Evolutionary conservation across 495 filamentous ascomycete species (phyloP).

Genomic region (Immersiella caudata): DNA sequence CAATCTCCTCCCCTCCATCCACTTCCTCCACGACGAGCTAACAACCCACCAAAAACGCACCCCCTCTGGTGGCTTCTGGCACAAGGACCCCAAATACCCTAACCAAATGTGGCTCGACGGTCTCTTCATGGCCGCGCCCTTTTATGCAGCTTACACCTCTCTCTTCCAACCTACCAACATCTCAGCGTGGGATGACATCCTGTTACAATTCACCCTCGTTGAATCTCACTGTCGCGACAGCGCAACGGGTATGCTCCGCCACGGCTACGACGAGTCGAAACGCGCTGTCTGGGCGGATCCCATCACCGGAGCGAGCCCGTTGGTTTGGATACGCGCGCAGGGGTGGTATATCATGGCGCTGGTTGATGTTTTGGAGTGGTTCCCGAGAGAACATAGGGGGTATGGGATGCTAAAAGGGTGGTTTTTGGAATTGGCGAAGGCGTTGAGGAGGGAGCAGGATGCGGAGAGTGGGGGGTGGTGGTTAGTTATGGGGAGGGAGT

Average conservation of each 20-base stretch:
- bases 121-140: constrained; percentile 56
- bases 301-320: constrained; percentile 55
- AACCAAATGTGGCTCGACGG: constrained; percentile 64
- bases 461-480: constrained; percentile 58
- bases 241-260: constrained; percentile 52
- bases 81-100: constrained; percentile 50
- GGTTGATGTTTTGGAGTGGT: constrained; percentile 56
- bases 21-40: constrained; percentile 50
- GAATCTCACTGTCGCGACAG: constrained; percentile 54
- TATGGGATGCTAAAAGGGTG: constrained; percentile 40
- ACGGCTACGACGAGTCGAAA: constrained; percentile 61
- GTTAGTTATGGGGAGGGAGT: constrained; percentile 55
- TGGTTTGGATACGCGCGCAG: constrained; percentile 60
- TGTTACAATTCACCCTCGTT: constrained; percentile 56
- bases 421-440: constrained; percentile 45
- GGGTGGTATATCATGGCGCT: constrained; percentile 65
- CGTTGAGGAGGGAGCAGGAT: constrained; percentile 50
- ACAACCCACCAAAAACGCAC: constrained; percentile 51
- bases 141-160: constrained; percentile 51
- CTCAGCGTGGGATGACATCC: constrained; percentile 49
- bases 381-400: constrained; percentile 40
- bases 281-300: constrained; percentile 60
- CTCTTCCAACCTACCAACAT: constrained; percentile 44
- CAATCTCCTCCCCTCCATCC: constrained; percentile 42
- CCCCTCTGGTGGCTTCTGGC: constrained; percentile 57